Percentiles rank a stretch among this genome's conserved stretches.
Conservation (phyloP, 805 yeast species). For the Nakazawaea ernobii region DNA sequence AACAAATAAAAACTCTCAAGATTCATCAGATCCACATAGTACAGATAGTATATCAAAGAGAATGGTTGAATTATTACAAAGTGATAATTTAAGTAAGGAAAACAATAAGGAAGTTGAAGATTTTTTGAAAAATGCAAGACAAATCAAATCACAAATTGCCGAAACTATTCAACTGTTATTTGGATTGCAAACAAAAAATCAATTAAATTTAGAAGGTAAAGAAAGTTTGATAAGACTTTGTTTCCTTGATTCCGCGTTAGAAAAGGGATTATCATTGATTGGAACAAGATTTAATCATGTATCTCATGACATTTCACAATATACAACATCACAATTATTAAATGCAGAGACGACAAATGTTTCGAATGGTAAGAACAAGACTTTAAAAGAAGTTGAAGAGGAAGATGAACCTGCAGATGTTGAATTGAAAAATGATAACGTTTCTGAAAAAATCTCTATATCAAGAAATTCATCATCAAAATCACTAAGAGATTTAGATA, state of each 20-base stretch:
- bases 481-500: constrained; percentile 28
- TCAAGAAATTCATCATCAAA: constrained; percentile 25
- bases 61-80: constrained; percentile 17
- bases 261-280: constrained; percentile 41
- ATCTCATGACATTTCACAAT: constrained; percentile 1
- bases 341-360: neutral
- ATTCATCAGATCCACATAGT: constrained; percentile 3
- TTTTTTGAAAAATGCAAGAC: constrained; percentile 34
- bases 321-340: neutral
- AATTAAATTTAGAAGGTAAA: constrained; percentile 62
- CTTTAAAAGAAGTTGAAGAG: neutral
- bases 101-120: constrained; percentile 15
- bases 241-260: constrained; percentile 64
- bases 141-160: constrained; percentile 36
- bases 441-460: neutral
- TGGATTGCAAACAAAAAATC: constrained; percentile 47
- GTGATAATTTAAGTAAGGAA: constrained; percentile 5
- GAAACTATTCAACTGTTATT: constrained; percentile 51
- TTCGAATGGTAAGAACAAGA: no score
- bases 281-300: constrained; percentile 11
- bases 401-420: neutral
- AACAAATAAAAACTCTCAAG: constrained; percentile 16
- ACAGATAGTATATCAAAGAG: constrained; percentile 17
- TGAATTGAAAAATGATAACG: constrained; percentile 12
- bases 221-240: constrained; percentile 67